Base-by-base conservation (phyloP, 441 rosid genomes). In the Jatropha multifida region DNA sequence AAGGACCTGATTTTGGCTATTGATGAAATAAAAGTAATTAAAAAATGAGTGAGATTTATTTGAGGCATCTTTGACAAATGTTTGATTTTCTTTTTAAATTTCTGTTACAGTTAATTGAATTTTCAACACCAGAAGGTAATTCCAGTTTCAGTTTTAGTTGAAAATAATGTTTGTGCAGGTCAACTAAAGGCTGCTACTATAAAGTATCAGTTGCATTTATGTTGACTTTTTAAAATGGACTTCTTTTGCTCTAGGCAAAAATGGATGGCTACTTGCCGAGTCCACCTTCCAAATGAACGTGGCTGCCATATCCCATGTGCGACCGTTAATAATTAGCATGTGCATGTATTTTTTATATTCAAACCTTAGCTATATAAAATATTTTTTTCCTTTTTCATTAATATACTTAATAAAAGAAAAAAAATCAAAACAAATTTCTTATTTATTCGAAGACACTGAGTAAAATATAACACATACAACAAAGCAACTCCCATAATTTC, bases 1-100 rank as follows among this genome's bases (percentile, higher is more conserved):
- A 59, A 58, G 74, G 44, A 74, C 79, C 63, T 68, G 74, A 74
- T 42, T 56, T 65, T n/a, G 23, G 59, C 60, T 52, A 49, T 68
- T 72, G 73, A 42, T 49, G 68, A 46, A 80, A 74, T 80, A 80
- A 82, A 54, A 80, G 41, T 81, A 44, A 65, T 3, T 66, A 32
- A 70, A 32, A 20, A 37, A 26, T 58, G 32, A 67, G 20, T 14
- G 62, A 77, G 68, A 27, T 67, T n/a, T 60, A 3, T 67, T 49
- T 38, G 18, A 64, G 59, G 23, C 60, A 54, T 40, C 26, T 54
- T 3, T 38, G 1, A 32, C 32, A 32, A 32, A 32, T 32, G 32
- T 32, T 32, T 32, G 32, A 32, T 32, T 32, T 32, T 23, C 23
- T 23, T 55, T 55, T 44, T 4, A 44, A 44, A 44, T 51, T 51